A percentile compares a stretch with the other conserved stretches of the same genome.
Evolutionary conservation across 208 protist genomes (phyloP).

Genomic region (Naegleria lovaniensis): DNA sequence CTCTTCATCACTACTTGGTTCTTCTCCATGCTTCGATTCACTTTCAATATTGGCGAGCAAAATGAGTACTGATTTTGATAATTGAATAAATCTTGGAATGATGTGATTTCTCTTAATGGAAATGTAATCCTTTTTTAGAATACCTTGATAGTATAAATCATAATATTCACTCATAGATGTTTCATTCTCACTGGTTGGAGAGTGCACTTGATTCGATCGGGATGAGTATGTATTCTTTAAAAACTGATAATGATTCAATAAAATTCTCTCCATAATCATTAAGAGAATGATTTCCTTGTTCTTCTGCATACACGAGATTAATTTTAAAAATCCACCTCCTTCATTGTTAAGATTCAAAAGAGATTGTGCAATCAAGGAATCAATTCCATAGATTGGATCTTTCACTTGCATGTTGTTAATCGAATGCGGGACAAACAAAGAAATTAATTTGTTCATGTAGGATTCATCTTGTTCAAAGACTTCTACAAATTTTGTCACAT

Average conservation of each 20-base stretch:
- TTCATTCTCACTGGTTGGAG: no score
- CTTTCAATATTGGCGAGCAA: neutral
- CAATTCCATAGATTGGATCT: neutral
- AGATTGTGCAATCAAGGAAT: neutral
- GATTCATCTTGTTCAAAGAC: constrained; percentile 7
- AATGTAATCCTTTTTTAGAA: neutral
- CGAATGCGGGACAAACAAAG: neutral
- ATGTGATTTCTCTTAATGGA: neutral
- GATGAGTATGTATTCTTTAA: neutral
- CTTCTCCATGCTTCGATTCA: no score
- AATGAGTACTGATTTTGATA: neutral
- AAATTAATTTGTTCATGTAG: neutral
- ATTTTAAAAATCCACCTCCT: neutral
- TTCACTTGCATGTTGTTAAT: no score
- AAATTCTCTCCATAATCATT: neutral
- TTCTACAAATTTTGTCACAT: neutral
- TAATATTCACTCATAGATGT: neutral
- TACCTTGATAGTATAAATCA: neutral
- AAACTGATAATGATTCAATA: neutral
- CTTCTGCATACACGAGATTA: neutral
- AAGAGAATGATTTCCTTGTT: neutral
- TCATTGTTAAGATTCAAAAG: neutral
- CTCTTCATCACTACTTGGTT: neutral
- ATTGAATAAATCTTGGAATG: neutral
- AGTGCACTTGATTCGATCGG: no score